Evolutionary conservation across 2,329 filamentous ascomycete genomes (phyloP), one percentile per base, ranked within the genome.

Genomic region (Raffaelea ambrosiae): DNA sequence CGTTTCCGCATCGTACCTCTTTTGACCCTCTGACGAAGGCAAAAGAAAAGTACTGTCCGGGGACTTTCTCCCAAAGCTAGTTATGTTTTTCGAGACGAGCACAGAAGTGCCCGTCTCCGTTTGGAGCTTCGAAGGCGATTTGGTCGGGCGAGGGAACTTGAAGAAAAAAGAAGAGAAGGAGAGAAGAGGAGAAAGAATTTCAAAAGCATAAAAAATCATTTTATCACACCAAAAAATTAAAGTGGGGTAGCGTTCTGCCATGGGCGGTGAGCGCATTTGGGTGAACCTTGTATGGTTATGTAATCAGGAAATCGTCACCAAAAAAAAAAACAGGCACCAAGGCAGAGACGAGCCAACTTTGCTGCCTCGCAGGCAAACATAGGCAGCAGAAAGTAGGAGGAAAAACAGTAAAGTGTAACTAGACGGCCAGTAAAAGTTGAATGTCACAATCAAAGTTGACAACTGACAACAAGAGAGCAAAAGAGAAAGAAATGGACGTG

Each of bases 21-120:
- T 20, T 44, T 49, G 31, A 61, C 58, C 55, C 47, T n/a, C n/a
- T n/a, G n/a, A n/a, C n/a, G n/a, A 58, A 60, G 57, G 71, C 11
- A 33, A 43, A 43, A 20, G 22, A 46, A 47, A 41, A 48, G 40
- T 19, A 19, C 52, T 83, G 90, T 96, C 91, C 91, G 91, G 91
- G 91, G 91, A 97, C 91, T 97, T 97, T 97, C 91, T 95, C 91
- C 91, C 89, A 93, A 96, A 96, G 90, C 90, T 36, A 29, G 20
- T n/a, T 16, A 60, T 55, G 57, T 61, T 53, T 44, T 52, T 33
- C 35, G 58, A 62, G 59, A 63, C 55, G 61, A 64, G 63, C 36
- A 39, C n/a, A 59, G 64, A 61, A 13, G 13, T 29, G 59, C 66
- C 59, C 60, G 63, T 79, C 75, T 86, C 88, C 84, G 88, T 95